Conservation (phyloP, 1,139 yeast species). For the Protomyces lactucae-debilis region DNA sequence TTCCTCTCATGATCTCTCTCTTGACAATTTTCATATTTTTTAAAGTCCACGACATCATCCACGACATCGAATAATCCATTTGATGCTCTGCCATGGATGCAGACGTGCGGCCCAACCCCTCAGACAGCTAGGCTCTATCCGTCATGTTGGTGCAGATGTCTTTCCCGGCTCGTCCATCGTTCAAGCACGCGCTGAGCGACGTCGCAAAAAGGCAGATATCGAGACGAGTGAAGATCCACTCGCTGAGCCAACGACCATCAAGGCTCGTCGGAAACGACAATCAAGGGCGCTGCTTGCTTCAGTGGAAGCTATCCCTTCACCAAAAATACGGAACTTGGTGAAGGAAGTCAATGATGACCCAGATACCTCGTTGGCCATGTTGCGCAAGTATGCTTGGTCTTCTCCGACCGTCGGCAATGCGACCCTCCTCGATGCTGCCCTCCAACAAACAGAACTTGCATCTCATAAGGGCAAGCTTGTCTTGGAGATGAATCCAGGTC, state of each 20-base stretch:
- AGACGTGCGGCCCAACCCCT: background rate
- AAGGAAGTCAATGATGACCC: background rate
- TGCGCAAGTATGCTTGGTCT: constrained; percentile 4
- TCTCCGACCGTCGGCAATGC: constrained; percentile 3
- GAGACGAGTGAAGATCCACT: background rate
- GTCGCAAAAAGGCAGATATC: background rate
- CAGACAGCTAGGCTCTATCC: background rate
- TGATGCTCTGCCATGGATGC: background rate
- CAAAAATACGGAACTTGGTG: background rate
- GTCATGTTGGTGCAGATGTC: background rate
- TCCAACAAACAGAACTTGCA: background rate
- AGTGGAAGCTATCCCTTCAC: background rate
- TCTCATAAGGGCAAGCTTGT: constrained; percentile 1
- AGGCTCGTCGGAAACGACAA: background rate
- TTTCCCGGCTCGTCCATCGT: background rate
- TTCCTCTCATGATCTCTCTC: background rate
- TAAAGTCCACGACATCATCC: too few species aligned
- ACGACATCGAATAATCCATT: background rate
- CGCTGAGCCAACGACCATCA: background rate
- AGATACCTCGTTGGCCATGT: background rate
- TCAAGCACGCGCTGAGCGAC: background rate
- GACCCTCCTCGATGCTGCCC: background rate
- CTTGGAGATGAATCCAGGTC: constrained; percentile 22
- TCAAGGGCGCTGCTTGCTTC: background rate
- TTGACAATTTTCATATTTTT: too few species aligned